Percentiles rank a stretch among this genome's conserved stretches.
These are phyloP conservation scores for Marsdenia floribunda DNA, from an alignment of 257 asterid genomes.

Conservation along the genomic window DNA sequence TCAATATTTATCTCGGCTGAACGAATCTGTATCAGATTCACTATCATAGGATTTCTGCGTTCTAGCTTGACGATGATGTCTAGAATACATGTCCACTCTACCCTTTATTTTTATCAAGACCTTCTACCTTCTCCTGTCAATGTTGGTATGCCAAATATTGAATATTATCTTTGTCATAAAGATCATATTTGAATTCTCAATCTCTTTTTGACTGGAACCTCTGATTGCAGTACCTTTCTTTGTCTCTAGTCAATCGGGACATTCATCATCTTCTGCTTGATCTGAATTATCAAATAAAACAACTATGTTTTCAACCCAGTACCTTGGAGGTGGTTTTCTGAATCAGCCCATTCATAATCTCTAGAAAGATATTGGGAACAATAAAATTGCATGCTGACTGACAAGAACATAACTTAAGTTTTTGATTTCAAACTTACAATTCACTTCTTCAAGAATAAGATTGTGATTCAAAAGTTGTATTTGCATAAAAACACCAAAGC, in stretches of 20 bases:
- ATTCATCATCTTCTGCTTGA: constrained; percentile 35
- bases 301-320: constrained; percentile 72
- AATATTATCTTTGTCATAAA: constrained; percentile 28
- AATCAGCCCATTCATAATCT: constrained; percentile 99
- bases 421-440: no score
- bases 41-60: constrained; percentile 26
- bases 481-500: no score
- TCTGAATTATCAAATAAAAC: constrained; percentile 72
- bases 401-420: constrained; percentile 64
- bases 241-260: constrained; percentile 28
- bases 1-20: constrained; percentile 25
- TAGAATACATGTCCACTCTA: constrained; percentile 22
- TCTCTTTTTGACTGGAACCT: constrained; percentile 54
- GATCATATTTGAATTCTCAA: constrained; percentile 24
- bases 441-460: no score
- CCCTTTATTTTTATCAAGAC: constrained; percentile 22
- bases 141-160: constrained; percentile 16
- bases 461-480: no score
- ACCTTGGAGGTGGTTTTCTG: constrained; percentile 90
- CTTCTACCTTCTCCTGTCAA: constrained; percentile 31
- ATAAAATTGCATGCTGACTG: constrained; percentile 88
- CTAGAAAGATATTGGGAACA: constrained; percentile 91
- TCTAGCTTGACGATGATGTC: constrained; percentile 22
- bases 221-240: constrained; percentile 35
- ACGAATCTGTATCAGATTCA: constrained; percentile 36